Evolutionary conservation across 2,329 filamentous ascomycete species (phyloP).

Genomic region (Exophiala spinifera): DNA sequence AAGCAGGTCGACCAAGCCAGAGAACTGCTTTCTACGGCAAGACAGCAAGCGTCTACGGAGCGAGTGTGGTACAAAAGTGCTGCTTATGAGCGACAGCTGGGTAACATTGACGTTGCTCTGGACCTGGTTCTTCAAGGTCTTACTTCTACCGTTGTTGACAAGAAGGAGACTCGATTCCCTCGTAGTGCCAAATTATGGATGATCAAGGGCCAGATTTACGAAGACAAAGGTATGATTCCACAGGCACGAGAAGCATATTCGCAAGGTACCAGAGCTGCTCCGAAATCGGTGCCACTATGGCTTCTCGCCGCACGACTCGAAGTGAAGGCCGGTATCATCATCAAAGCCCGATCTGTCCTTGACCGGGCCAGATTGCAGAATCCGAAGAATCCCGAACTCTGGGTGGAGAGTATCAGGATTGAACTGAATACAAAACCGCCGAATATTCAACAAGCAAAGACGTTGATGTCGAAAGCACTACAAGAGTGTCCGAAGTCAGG

Average conservation of each 20-base stretch:
- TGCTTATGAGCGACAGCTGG: slow-evolving; percentile 83
- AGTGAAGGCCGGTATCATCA: slow-evolving; percentile 74
- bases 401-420: slow-evolving; percentile 90
- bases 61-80: slow-evolving; percentile 97
- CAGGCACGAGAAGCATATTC: slow-evolving; percentile 88
- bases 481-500: slow-evolving; percentile 88
- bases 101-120: slow-evolving; percentile 74
- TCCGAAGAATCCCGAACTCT: slow-evolving; percentile 78
- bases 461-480: slow-evolving; percentile 87
- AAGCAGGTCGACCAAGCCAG: slow-evolving; percentile 77
- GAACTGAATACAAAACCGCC: slow-evolving; percentile 71
- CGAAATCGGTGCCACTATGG: slow-evolving; percentile 82
- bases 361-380: slow-evolving; percentile 86
- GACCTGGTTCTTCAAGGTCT: slow-evolving; percentile 78
- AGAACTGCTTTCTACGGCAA: slow-evolving; percentile 74
- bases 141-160: slow-evolving; percentile 25
- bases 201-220: slow-evolving; percentile 98
- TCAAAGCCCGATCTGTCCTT: slow-evolving; percentile 91
- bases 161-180: slow-evolving; percentile 72
- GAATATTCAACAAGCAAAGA: slow-evolving; percentile 79
- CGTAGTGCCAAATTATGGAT: slow-evolving; percentile 88
- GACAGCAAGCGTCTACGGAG: slow-evolving; percentile 87
- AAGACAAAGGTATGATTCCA: slow-evolving; percentile 71
- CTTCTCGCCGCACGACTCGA: slow-evolving; percentile 84
- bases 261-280: slow-evolving; percentile 81